Percentiles rank a stretch among this genome's conserved stretches.
Conservation (phyloP, 2,329 filamentous ascomycete species). For the Ophiostoma tasmaniense region DNA sequence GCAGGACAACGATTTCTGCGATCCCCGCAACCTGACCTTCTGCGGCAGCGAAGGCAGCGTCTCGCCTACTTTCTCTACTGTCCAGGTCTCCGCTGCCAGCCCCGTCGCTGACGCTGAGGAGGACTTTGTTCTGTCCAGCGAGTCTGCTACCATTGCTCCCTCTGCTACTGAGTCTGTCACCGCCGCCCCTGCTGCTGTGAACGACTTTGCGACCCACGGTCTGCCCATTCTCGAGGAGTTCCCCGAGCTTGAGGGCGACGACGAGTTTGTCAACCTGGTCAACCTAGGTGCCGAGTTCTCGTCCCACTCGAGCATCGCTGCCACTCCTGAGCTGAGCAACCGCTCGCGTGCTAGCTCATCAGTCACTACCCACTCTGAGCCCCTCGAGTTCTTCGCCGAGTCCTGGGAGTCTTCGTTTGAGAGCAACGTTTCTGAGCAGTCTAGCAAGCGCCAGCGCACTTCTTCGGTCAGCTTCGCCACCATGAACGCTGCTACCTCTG, state of each 20-base stretch:
- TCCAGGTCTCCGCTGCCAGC: slow-evolving; percentile 49
- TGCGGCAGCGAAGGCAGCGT: slow-evolving; percentile 43
- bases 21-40: slow-evolving; percentile 82
- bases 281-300: slow-evolving; percentile 47
- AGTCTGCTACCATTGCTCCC: slow-evolving; percentile 25
- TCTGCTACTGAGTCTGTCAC: slow-evolving; percentile 27
- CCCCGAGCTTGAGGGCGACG: slow-evolving; percentile 83
- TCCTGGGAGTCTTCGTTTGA: slow-evolving; percentile 57
- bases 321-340: slow-evolving; percentile 29
- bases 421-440: slow-evolving; percentile 42
- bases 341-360: slow-evolving; percentile 60
- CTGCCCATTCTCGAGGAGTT: slow-evolving; percentile 75
- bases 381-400: slow-evolving; percentile 59
- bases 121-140: slow-evolving; percentile 36
- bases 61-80: slow-evolving; percentile 54
- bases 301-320: slow-evolving; percentile 34
- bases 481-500: slow-evolving; percentile 32
- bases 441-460: slow-evolving; percentile 53
- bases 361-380: slow-evolving; percentile 65
- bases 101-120: slow-evolving; percentile 56
- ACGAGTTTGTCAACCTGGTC: slow-evolving; percentile 73
- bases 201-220: slow-evolving; percentile 49
- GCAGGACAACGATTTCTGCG: slow-evolving; percentile 75
- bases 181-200: slow-evolving; percentile 32
- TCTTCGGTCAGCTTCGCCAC: slow-evolving; percentile 25